These are phyloP conservation scores for Ganoderma meredithae DNA, from an alignment of 1,284 basidiomycete species.

Conservation along the genomic window DNA sequence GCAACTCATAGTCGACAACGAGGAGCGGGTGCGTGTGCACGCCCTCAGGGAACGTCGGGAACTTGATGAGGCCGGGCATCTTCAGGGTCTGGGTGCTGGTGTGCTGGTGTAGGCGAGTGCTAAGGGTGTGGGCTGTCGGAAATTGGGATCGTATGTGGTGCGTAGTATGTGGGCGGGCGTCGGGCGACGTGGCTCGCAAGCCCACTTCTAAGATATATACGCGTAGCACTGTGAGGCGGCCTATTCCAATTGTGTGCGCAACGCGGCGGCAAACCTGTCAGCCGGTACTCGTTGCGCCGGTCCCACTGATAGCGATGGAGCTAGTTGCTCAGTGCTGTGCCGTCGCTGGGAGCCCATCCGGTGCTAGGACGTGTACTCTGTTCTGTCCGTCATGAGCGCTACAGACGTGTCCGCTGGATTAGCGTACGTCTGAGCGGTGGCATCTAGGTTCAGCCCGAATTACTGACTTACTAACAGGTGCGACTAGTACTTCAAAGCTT, in stretches of 20 bases:
- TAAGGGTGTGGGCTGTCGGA: slow-evolving; percentile 17
- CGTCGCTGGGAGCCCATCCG: not conserved
- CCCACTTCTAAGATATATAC: not conserved
- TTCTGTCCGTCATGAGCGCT: not conserved
- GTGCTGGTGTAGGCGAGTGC: slow-evolving; percentile 1
- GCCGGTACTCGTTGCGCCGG: not conserved
- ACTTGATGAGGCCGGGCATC: slow-evolving; percentile 20
- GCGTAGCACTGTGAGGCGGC: not conserved
- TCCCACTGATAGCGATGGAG: not conserved
- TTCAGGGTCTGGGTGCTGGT: no score
- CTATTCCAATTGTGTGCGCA: not conserved
- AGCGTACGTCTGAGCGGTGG: not conserved
- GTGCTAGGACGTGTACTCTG: not conserved
- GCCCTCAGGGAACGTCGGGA: slow-evolving; percentile 42
- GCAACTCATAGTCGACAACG: slow-evolving; percentile 42
- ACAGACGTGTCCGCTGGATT: not conserved
- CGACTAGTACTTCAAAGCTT: no score
- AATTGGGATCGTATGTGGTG: not conserved
- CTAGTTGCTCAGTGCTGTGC: not conserved
- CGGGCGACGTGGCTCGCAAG: no score
- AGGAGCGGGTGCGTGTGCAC: slow-evolving; percentile 42
- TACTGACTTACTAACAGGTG: not conserved
- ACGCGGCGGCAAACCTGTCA: not conserved
- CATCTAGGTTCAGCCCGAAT: not conserved
- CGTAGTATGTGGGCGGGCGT: not conserved